Evolutionary conservation across 78 protist species (phyloP).

Genomic region (Dictyostelium firmibasis): DNA sequence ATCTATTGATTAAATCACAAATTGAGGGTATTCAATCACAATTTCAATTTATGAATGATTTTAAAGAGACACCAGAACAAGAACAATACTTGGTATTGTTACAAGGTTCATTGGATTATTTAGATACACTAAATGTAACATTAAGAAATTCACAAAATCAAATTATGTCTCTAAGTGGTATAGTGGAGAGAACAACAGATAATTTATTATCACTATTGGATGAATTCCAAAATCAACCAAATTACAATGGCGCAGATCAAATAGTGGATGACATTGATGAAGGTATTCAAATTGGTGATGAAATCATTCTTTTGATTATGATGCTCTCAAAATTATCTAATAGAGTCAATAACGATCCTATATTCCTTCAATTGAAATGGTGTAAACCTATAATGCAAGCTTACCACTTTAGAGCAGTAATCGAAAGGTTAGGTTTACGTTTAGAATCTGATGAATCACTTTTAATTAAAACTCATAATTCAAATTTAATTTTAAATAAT

Average conservation of each 20-base stretch:
- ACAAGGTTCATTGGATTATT: conserved; percentile 55
- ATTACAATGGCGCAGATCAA: neutral
- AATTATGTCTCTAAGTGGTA: conserved; percentile 41
- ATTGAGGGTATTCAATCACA: conserved; percentile 2
- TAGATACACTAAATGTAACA: conserved; percentile 46
- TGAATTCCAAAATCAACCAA: conserved; percentile 17
- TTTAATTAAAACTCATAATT: neutral
- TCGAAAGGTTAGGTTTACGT: conserved; percentile 38
- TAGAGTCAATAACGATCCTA: neutral
- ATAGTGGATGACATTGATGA: conserved; percentile 48
- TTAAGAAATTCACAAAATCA: conserved; percentile 46
- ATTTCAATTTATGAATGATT: conserved; percentile 62
- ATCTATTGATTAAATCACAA: conserved; percentile 11
- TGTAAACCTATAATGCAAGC: conserved; percentile 1
- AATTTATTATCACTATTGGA: conserved; percentile 38
- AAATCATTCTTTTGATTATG: conserved; percentile 25
- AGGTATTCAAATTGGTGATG: conserved; percentile 27
- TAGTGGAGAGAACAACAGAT: conserved; percentile 44
- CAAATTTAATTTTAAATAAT: neutral
- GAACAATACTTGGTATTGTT: conserved; percentile 45
- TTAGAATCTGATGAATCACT: conserved; percentile 12
- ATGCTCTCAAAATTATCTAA: conserved; percentile 49
- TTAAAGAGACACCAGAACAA: conserved; percentile 72
- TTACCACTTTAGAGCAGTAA: conserved; percentile 49
- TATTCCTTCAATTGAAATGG: conserved; percentile 47